Evolutionary conservation across 805 yeast genomes (phyloP), one percentile per base, ranked within the genome.

Genomic region (Ascoidea rubescens): DNA sequence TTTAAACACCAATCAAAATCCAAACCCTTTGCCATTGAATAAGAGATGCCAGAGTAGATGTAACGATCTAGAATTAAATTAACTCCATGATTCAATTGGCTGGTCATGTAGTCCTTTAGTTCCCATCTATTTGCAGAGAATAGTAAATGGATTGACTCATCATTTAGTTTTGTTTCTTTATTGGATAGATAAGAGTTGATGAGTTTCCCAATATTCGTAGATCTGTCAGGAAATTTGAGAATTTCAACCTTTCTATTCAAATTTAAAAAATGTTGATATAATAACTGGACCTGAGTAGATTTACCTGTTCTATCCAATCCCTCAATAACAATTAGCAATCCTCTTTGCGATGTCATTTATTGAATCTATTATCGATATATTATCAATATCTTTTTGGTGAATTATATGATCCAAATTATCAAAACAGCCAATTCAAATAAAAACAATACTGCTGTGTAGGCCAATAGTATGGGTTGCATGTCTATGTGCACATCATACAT

Each of bases 61-160:
- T 91, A 93, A 57, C 99, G 71, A 63, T 93, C 99, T 53, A 90
- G 64, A 0, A 93, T 71, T 1, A 93, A 74, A 51, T 73, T 72
- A 10, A 62, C 62, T 1, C 96, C 96, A 0, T 63, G 56, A 1
- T 65, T 58, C 17, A 89, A 64, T 10, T 69, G 61, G 1, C 61
- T 52, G 8, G 67, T 62, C 5, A 93, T 79, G 4, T 65, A 63
- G 1, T 69, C 65, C 1, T 73, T 75, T 28, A 79, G 59, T 64
- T 93, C 99, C 99, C 99, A 93, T 56, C 99, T 70, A 61, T 93
- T 93, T 1, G 98, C 96, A 58, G 89, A 80, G 64, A 93, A 93
- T 42, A 93, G 68, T 30, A 93, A 70, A 66, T 93, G 99, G 5
- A 89, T 83, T 0, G 96, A 72, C 63, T 88, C 82, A 61, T 90